Evolutionary conservation across 1,139 yeast species (phyloP), one percentile per base, ranked within the genome.

Genomic region (Magnusiomyces fungicola): DNA sequence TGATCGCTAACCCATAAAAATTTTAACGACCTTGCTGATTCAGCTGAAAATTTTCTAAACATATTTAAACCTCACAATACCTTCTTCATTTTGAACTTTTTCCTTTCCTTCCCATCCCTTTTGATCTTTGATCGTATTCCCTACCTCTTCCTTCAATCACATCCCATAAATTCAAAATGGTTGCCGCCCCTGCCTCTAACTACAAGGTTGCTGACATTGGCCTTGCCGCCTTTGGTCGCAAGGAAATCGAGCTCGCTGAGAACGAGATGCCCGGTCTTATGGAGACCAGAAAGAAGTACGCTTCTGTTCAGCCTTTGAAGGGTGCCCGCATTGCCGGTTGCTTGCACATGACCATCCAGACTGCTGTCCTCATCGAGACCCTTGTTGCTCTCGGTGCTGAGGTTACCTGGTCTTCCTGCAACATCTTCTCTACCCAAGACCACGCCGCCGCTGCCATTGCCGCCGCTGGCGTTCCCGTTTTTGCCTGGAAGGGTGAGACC

Each of bases 401-500:
- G 79, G 99, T 92, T 60, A 92, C 99, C 68, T 92, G 99, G 99
- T 80, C 96, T 59, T 90, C 97, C 49, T 92, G 99, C 82, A 92
- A 92, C 95, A 92, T 92, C 67, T 92, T 88, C 85, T 92, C 97
- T 63, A 92, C 99, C 60, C 99, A 92, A 79, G 98, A 92, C 75
- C 97, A 92, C 72, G 97, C 97, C 63, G 98, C 99, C 67, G 97
- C 99, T 68, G 98, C 98, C 66, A 92, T 94, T 73, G 99, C 99
- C 64, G 98, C 98, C 64, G 75, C 97, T 63, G 99, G 98, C 76
- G 95, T 92, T 55, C 98, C 99, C 69, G 99, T 94, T 61, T 94
- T 89, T 65, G 99, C 99, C 67, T 94, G 98, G 98, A 92, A 92
- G 81, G 98, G 99, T 71, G 98, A 92, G 81, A 88, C 98, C 72